Base-by-base conservation (phyloP, 768 basidiomycete species). In the Lactarius hengduanensis region DNA sequence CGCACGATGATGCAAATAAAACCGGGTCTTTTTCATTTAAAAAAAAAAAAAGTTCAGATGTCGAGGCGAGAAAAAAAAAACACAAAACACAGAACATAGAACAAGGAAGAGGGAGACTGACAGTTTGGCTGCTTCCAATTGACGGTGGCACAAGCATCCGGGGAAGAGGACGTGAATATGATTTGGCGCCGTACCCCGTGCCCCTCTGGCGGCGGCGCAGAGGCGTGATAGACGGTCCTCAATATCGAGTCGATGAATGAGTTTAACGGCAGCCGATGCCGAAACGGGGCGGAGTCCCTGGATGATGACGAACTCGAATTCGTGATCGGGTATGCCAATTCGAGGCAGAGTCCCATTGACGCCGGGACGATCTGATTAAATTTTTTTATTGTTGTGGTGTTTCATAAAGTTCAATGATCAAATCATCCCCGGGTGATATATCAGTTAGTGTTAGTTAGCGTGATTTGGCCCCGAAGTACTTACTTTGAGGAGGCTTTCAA, bases 51-150 rank as follows among this genome's bases (percentile, higher is more conserved):
- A 65, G 47, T 26, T 28, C 60, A 26, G 22, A 28, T 28, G 50
- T 5, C 13, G 16, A 53, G 5, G 50, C 2, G 4, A 22, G 66
- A 65, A 56, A 32, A 61, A 68, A 45, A 67, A 16, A 22, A 57
- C 53, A 43, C 40, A 11, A 55, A 34, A 38, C 22, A 20, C 22
- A 26, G 30, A 26, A 67, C 30, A 40, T 26, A n/a, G 28, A 70
- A 70, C 16, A 40, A 18, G 20, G 55, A 40, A 18, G 20, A 50
- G 30, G 11, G 13, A 43, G 41, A 77, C 87, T 77, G 78, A 94
- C 96, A 98, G 76, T 98, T 98, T 15, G 96, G 96, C 77, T 99
- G 96, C 77, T 99, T 99, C 97, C 96, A 98, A 73, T 99, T 98
- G 63, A 98, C 77, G 18, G 92, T 89, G 9, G 92, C 86, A 76